Conservation (phyloP, 2,329 filamentous ascomycete species). For the Dactylellina leptospora region DNA sequence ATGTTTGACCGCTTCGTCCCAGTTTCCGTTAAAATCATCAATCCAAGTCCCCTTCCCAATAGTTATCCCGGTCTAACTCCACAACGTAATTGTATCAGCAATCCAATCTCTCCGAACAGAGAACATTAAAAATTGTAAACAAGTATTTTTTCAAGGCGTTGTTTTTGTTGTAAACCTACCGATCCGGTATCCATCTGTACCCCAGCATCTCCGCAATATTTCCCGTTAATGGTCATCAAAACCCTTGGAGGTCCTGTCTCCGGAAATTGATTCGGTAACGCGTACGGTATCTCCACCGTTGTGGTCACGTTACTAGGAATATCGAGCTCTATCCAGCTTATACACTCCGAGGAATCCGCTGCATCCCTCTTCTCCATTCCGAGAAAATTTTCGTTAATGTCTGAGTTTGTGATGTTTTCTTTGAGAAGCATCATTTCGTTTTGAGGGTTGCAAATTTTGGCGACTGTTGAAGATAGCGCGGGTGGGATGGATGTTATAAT, state of each 20-base stretch:
- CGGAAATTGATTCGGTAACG: slow-evolving; percentile 23
- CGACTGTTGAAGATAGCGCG: no score
- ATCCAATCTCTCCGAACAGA: no score
- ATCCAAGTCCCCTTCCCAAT: slow-evolving; percentile 42
- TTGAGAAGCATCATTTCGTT: no score
- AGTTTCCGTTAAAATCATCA: slow-evolving; percentile 29
- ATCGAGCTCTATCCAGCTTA: slow-evolving; percentile 24
- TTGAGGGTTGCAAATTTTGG: no score
- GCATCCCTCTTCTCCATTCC: no score
- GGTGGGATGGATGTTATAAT: no score
- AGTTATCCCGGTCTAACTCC: slow-evolving; percentile 29
- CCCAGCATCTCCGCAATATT: slow-evolving; percentile 17
- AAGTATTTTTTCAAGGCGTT: slow-evolving; percentile 33
- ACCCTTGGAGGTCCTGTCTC: slow-evolving; percentile 18
- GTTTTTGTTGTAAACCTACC: slow-evolving; percentile 33
- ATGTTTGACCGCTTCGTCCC: slow-evolving; percentile 22
- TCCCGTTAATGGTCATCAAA: slow-evolving; percentile 44
- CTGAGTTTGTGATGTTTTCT: no score
- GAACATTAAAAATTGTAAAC: background rate
- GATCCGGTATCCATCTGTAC: slow-evolving; percentile 49
- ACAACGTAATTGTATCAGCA: no score
- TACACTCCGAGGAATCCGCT: no score
- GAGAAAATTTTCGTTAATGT: no score
- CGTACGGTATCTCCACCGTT: slow-evolving; percentile 32
- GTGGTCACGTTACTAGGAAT: slow-evolving; percentile 9